These are phyloP conservation scores for Plenodomus tracheiphilus DNA, from an alignment of 2,329 filamentous ascomycete species.

Conservation along the genomic window DNA sequence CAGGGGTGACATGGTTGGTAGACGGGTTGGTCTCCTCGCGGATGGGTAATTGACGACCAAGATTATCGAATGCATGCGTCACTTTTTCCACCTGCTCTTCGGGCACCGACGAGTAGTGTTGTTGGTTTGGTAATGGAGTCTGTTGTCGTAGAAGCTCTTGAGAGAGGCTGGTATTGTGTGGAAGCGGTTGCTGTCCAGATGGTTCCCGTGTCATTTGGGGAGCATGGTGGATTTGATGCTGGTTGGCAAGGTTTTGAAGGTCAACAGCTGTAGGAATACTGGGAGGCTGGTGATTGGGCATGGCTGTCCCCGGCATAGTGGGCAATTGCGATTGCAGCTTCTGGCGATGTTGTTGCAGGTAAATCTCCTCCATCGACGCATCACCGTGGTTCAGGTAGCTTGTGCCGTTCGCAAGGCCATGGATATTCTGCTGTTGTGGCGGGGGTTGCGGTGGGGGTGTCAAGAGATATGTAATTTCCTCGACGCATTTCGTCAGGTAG, in stretches of 20 bases:
- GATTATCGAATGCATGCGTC: conserved; percentile 62
- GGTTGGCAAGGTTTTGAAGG: conserved; percentile 45
- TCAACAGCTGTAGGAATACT: conserved; percentile 49
- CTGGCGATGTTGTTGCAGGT: conserved; percentile 61
- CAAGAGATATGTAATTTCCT: conserved; percentile 70
- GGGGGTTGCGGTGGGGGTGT: conserved; percentile 66
- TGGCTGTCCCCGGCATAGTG: conserved; percentile 42
- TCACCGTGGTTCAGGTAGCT: conserved; percentile 55
- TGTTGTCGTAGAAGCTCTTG: conserved; percentile 46
- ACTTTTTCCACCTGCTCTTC: conserved; percentile 63
- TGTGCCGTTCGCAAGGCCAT: conserved; percentile 39
- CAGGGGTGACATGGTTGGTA: conserved; percentile 47
- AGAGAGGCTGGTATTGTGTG: conserved; percentile 39
- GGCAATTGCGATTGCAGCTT: conserved; percentile 52
- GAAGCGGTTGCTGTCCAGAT: conserved; percentile 45
- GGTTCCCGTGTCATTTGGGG: conserved; percentile 51
- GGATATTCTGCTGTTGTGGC: conserved; percentile 53
- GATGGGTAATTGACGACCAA: conserved; percentile 55
- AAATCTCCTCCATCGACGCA: conserved; percentile 62
- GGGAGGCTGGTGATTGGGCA: conserved; percentile 66
- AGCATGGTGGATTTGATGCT: conserved; percentile 45
- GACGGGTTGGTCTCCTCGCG: conserved; percentile 47
- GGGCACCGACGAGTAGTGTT: conserved; percentile 46
- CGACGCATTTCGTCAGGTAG: conserved; percentile 67
- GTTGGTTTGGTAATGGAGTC: conserved; percentile 30